These are phyloP conservation scores for Suhomyces faveliae DNA, from an alignment of 805 yeast species.

Conservation along the genomic window DNA sequence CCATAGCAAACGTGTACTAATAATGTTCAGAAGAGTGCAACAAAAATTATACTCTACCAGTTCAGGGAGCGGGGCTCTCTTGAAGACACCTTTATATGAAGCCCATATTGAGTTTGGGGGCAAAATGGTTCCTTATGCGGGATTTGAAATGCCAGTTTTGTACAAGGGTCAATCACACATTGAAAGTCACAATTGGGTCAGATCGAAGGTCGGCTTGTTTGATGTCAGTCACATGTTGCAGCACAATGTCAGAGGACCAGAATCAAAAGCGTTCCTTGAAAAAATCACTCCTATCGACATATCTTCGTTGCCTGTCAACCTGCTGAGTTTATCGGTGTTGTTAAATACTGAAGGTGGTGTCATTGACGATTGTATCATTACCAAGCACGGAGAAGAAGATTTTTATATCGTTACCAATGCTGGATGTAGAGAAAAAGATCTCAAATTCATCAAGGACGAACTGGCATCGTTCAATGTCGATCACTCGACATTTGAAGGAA, in stretches of 20 bases:
- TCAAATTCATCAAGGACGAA: constrained; percentile 58
- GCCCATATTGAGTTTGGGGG: constrained; percentile 78
- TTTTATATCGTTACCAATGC: constrained; percentile 95
- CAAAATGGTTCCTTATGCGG: constrained; percentile 94
- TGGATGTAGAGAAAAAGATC: constrained; percentile 84
- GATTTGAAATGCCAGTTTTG: constrained; percentile 92
- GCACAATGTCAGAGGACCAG: constrained; percentile 72
- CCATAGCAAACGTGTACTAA: background rate
- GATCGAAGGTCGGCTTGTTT: constrained; percentile 82
- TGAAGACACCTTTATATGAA: constrained; percentile 78
- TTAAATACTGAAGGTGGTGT: constrained; percentile 76
- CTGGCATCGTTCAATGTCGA: constrained; percentile 38
- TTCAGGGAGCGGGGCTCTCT: constrained; percentile 20
- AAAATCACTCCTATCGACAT: constrained; percentile 88
- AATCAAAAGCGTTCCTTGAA: constrained; percentile 66
- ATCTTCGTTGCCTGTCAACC: constrained; percentile 49
- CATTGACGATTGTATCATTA: constrained; percentile 88
- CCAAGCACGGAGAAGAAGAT: constrained; percentile 72
- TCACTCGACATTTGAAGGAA: constrained; percentile 57
- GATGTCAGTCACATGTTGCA: constrained; percentile 98
- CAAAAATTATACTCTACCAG: constrained; percentile 22
- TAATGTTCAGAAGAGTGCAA: constrained; percentile 5
- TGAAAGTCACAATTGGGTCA: constrained; percentile 93
- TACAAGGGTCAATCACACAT: constrained; percentile 84
- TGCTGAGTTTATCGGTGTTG: constrained; percentile 75